Conservation (phyloP, 306 rosid genomes). For the Inga leiocalycina region DNA sequence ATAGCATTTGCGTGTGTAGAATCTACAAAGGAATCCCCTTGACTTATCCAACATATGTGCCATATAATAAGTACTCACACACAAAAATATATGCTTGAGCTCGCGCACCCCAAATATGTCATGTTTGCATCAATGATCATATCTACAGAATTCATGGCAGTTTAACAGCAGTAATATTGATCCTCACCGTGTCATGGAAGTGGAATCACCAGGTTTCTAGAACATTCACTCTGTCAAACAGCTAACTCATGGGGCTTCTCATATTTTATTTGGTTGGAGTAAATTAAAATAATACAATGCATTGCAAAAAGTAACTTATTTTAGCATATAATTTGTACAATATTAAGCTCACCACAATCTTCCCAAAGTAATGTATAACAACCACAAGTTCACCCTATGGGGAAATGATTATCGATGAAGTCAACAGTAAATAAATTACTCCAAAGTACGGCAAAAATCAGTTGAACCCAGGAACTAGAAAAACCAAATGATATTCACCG, state of each 20-base stretch:
- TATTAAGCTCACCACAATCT: neutral
- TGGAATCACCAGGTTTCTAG: neutral
- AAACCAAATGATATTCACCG: slow-evolving; percentile 9
- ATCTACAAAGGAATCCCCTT: slow-evolving; percentile 17
- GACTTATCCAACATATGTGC: neutral
- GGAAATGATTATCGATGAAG: slow-evolving; percentile 8
- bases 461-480: slow-evolving; percentile 10
- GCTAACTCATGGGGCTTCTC: neutral
- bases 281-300: too few relatives aligned
- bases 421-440: neutral
- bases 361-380: slow-evolving; percentile 11
- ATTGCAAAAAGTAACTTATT: slow-evolving; percentile 4
- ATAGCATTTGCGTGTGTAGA: neutral
- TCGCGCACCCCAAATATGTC: neutral
- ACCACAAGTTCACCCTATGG: neutral
- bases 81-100: neutral
- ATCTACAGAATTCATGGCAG: neutral
- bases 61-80: neutral
- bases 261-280: neutral
- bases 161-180: neutral
- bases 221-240: neutral
- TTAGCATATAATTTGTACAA: neutral
- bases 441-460: neutral
- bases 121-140: neutral
- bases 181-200: neutral